Evolutionary conservation across 2,329 filamentous ascomycete species (phyloP).

Genomic region (Fusarium avenaceum): DNA sequence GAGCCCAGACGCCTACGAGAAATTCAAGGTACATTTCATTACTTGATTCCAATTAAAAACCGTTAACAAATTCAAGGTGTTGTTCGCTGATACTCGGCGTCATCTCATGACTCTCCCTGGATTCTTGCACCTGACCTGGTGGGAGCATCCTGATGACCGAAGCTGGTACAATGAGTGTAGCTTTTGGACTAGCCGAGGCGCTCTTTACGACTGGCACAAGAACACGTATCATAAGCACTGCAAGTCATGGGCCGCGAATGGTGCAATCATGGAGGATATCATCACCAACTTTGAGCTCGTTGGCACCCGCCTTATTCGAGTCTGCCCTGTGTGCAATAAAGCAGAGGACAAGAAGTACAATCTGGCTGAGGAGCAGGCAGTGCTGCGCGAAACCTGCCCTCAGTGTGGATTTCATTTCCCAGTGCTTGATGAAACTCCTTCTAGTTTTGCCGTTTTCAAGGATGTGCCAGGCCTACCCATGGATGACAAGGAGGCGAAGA

Average conservation of each 20-base stretch:
- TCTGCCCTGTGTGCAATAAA: constrained; percentile 32
- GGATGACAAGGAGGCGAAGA: not conserved
- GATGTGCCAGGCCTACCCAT: not conserved
- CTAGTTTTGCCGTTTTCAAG: constrained; percentile 34
- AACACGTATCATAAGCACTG: constrained; percentile 39
- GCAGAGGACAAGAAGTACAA: constrained; percentile 40
- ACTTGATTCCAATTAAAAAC: too few species aligned
- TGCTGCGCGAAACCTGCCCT: constrained; percentile 31
- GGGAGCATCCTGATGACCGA: constrained; percentile 26
- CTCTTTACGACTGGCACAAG: constrained; percentile 37
- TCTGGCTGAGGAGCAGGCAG: constrained; percentile 35
- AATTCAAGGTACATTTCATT: constrained; percentile 20
- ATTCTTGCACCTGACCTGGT: constrained; percentile 31
- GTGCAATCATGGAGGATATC: constrained; percentile 41
- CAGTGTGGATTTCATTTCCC: constrained; percentile 39
- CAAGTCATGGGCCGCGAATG: constrained; percentile 32
- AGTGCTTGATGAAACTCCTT: constrained; percentile 31
- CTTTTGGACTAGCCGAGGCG: constrained; percentile 34
- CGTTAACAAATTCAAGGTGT: not conserved
- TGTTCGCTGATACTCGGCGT: constrained; percentile 32
- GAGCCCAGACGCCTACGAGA: constrained; percentile 41
- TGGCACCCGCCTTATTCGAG: constrained; percentile 22
- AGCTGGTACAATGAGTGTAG: constrained; percentile 38
- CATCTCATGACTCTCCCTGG: constrained; percentile 29
- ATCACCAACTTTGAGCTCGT: constrained; percentile 41